Evolutionary conservation across 1,284 basidiomycete species (phyloP).

Genomic region (Phlebopus sp.): DNA sequence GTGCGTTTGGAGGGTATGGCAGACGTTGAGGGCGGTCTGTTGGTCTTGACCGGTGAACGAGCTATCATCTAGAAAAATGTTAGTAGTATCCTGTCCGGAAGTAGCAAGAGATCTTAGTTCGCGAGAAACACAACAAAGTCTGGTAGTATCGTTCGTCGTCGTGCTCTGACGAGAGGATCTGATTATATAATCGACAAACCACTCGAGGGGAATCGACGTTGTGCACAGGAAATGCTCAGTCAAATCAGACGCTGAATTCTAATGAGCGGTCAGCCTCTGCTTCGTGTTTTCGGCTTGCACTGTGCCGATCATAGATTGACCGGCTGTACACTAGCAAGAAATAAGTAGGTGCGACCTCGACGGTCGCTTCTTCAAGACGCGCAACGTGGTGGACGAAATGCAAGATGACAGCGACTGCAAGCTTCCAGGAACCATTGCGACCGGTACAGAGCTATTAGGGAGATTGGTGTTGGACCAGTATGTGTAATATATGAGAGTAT

Average conservation of each 20-base stretch:
- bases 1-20: slow-evolving; percentile 18
- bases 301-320: no score
- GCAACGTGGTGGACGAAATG: background rate
- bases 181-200: no score
- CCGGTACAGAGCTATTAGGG: background rate
- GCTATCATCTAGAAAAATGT: slow-evolving; percentile 21
- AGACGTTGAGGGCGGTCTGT: slow-evolving; percentile 5
- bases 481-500: background rate
- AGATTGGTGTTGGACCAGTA: background rate
- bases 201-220: no score
- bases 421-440: background rate
- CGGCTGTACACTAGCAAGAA: no score
- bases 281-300: no score
- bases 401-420: background rate
- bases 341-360: background rate
- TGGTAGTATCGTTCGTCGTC: no score
- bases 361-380: background rate
- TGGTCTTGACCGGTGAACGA: slow-evolving; percentile 27
- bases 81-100: background rate
- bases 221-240: no score
- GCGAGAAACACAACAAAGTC: background rate
- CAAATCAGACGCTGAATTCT: no score
- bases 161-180: no score
- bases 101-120: background rate
- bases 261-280: no score